A percentile compares a stretch with the other conserved stretches of the same genome.
Evolutionary conservation across 495 filamentous ascomycete genomes (phyloP).

Genomic region (Annulohypoxylon maeteangense): DNA sequence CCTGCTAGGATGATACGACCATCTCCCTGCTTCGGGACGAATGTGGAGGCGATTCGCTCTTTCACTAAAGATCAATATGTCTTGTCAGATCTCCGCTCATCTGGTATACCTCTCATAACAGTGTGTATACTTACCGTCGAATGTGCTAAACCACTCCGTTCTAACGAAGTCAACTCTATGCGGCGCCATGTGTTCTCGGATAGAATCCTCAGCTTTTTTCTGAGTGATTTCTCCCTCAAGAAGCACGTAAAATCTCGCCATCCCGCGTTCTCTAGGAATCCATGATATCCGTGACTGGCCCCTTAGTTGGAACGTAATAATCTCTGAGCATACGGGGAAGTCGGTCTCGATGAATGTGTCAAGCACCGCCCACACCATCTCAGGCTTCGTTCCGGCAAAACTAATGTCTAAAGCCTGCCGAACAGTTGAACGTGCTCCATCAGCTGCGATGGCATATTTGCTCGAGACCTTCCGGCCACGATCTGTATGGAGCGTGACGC

Average conservation of each 20-base stretch:
- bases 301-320: conserved; percentile 45
- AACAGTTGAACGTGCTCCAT: conserved; percentile 41
- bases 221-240: conserved; percentile 44
- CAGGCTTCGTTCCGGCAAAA: conserved; percentile 44
- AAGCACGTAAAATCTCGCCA: conserved; percentile 46
- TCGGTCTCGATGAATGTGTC: conserved; percentile 46
- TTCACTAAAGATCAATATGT: conserved; percentile 30
- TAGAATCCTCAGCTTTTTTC: conserved; percentile 38
- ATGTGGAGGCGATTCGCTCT: conserved; percentile 41
- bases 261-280: conserved; percentile 44
- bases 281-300: conserved; percentile 46
- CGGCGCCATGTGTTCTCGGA: conserved; percentile 42
- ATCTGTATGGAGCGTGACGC: conserved; percentile 29
- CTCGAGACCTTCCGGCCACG: conserved; percentile 28
- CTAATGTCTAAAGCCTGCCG: conserved; percentile 26
- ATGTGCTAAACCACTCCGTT: conserved; percentile 47
- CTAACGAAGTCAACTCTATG: conserved; percentile 36
- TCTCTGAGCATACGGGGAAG: conserved; percentile 42
- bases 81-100: conserved; percentile 1
- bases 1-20: conserved; percentile 59
- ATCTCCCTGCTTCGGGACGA: conserved; percentile 34
- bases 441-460: conserved; percentile 38
- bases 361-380: conserved; percentile 46
- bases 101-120: background rate
- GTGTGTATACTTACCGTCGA: conserved; percentile 34